These are phyloP conservation scores for Ramalina peruviana DNA, from an alignment of 495 filamentous ascomycete species.

Conservation along the genomic window DNA sequence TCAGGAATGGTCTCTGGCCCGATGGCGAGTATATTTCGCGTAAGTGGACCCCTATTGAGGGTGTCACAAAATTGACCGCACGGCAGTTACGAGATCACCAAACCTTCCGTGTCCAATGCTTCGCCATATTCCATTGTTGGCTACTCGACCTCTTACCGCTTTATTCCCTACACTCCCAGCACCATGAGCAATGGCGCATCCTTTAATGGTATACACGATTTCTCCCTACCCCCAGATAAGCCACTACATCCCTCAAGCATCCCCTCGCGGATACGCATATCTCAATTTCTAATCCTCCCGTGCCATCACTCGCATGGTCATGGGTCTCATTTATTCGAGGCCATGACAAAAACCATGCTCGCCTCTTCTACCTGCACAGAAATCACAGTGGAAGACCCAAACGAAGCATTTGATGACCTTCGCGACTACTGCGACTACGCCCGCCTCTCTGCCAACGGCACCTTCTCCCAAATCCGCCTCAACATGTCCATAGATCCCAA, in stretches of 20 bases:
- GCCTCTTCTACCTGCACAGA: slow-evolving; percentile 52
- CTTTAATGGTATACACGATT: slow-evolving; percentile 22
- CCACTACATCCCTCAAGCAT: slow-evolving; percentile 31
- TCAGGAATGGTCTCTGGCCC: slow-evolving; percentile 52
- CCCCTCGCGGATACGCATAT: slow-evolving; percentile 66
- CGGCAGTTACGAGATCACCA: slow-evolving; percentile 47
- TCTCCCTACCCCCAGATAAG: slow-evolving; percentile 29
- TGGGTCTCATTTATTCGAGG: slow-evolving; percentile 66
- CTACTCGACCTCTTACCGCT: slow-evolving; percentile 82
- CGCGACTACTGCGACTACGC: slow-evolving; percentile 71
- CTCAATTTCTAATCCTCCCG: slow-evolving; percentile 88
- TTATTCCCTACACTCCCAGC: slow-evolving; percentile 41
- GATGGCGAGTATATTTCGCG: slow-evolving; percentile 83
- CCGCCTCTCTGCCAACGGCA: slow-evolving; percentile 36
- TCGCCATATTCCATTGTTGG: slow-evolving; percentile 63
- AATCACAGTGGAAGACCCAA: slow-evolving; percentile 91
- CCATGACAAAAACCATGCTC: slow-evolving; percentile 54
- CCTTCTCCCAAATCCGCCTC: slow-evolving; percentile 28
- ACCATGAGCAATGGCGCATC: not conserved
- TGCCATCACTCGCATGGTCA: slow-evolving; percentile 70
- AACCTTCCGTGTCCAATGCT: slow-evolving; percentile 27
- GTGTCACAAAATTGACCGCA: not conserved
- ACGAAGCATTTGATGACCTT: slow-evolving; percentile 83
- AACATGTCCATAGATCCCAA: slow-evolving; percentile 30
- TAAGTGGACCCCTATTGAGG: slow-evolving; percentile 22